Percentiles rank a stretch among this genome's conserved stretches.
phyloP scores from a whole-genome alignment of 2,329 filamentous ascomycete genomes.

The Paecilomyces sp. region DNA sequence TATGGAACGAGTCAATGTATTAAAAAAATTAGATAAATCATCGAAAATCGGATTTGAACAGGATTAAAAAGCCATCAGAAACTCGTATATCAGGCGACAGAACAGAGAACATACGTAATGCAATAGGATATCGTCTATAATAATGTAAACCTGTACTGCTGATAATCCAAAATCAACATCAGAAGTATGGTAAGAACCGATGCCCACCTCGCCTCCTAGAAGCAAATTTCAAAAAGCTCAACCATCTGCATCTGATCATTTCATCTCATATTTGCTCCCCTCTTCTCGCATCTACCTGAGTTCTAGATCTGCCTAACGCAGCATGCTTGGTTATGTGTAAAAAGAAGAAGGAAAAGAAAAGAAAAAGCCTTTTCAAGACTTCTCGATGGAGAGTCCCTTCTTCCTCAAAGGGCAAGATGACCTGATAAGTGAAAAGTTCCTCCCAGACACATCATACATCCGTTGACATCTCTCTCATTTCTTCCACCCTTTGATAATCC shows the following conservation, averaged over 20 bases:
- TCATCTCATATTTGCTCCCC: not conserved
- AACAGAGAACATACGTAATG: not conserved
- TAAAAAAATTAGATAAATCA: not conserved
- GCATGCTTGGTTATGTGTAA: not conserved
- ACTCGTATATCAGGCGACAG: not conserved
- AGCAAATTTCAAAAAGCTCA: too few species aligned
- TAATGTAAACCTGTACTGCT: too few species aligned
- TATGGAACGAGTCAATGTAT: not conserved
- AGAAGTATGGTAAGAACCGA: too few species aligned
- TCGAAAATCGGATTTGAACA: not conserved
- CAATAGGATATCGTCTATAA: too few species aligned
- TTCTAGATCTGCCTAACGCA: not conserved
- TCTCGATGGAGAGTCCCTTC: not conserved
- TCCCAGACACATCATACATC: not conserved
- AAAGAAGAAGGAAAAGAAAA: too few species aligned
- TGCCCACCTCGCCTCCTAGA: too few species aligned
- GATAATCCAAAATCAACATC: too few species aligned
- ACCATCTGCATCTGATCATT: not conserved
- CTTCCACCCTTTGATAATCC: not conserved
- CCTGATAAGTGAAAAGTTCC: not conserved
- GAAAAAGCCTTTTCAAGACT: too few species aligned
- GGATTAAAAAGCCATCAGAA: too few species aligned
- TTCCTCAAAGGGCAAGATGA: not conserved
- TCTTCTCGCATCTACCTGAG: not conserved
- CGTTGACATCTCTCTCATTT: not conserved